Percentiles rank a stretch among this genome's conserved stretches.
Conservation (phyloP, 1,284 basidiomycete species). For the Papiliotrema terrestris region DNA sequence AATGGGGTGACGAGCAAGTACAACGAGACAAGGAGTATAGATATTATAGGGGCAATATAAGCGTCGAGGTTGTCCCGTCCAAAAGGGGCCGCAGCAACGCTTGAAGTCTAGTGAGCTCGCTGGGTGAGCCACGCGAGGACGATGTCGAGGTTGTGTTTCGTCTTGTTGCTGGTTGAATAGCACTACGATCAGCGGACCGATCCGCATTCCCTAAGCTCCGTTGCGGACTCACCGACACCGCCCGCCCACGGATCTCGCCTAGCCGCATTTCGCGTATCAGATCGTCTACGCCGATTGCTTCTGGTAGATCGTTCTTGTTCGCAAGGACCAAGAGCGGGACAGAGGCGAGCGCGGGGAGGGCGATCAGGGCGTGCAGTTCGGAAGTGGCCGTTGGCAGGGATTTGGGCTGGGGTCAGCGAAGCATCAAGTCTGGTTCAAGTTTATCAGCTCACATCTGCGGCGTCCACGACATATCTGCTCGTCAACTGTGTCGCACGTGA, state of each 20-base stretch:
- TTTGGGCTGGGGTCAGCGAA: slow-evolving; percentile 55
- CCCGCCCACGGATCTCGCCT: slow-evolving; percentile 74
- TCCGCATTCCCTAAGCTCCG: not conserved
- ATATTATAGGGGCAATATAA: no score
- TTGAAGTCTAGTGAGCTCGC: slow-evolving; percentile 33
- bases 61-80: no score
- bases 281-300: slow-evolving; percentile 77
- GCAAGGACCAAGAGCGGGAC: slow-evolving; percentile 90
- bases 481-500: not conserved
- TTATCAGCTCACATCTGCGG: slow-evolving; percentile 64
- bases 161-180: slow-evolving; percentile 71
- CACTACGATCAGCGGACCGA: slow-evolving; percentile 13
- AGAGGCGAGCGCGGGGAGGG: slow-evolving; percentile 65
- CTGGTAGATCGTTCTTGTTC: slow-evolving; percentile 89
- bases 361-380: slow-evolving; percentile 82
- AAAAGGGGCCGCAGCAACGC: no score
- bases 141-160: slow-evolving; percentile 76
- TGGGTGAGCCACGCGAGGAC: slow-evolving; percentile 54
- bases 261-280: slow-evolving; percentile 77
- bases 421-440: not conserved
- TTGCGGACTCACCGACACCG: slow-evolving; percentile 69
- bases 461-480: slow-evolving; percentile 83
- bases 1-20: no score
- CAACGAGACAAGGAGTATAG: no score
- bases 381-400: slow-evolving; percentile 83